Base-by-base conservation (phyloP, 106 monocot species). In the Dendrobium chrysotoxum region DNA sequence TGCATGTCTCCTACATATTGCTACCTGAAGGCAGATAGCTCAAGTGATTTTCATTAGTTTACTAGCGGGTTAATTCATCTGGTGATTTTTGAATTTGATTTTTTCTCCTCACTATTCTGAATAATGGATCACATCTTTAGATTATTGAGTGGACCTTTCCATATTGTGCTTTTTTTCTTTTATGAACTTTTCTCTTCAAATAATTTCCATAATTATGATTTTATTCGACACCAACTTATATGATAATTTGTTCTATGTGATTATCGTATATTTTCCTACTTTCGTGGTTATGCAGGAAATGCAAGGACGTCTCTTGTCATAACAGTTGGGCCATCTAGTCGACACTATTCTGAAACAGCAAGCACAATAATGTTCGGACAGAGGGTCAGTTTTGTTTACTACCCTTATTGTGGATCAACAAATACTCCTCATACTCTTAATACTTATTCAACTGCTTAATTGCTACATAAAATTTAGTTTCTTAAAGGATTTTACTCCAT, bases 341-440 rank as follows among this genome's bases (percentile, higher is more conserved):
- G 77, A 20, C 83, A 93, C 53, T 88, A 85, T 79, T 88, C 88
- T 41, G 92, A 93, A 84, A 93, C 92, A 65, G 79, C 92, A 77
- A 93, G 92, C 54, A 93, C 92, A 53, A 86, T 93, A 65, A 81
- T 90, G 88, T 93, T 93, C 85, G 90, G 92, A 28, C 92, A 90
- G 85, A 83, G 92, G 84, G 92, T 86, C 15, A 86, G 83, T 83
- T 64, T 30, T 68, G 31, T 82, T 72, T 40, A 81, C 17, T 70
- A 11, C 20, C 41, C 35, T 71, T 31, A 64, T 50, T 70, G 35
- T 70, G 70, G 15, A 35, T 15, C 10, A 70, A 15, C 31, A 70
- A 28, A 70, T 70, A 11, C 30, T 68, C 9, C 28, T 11, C 30
- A 2, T 68, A 68, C 30, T 68, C 26, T 2, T 30, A 68, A 68